Conservation (phyloP, 305 asterid species). For the Andrographis paniculata region DNA sequence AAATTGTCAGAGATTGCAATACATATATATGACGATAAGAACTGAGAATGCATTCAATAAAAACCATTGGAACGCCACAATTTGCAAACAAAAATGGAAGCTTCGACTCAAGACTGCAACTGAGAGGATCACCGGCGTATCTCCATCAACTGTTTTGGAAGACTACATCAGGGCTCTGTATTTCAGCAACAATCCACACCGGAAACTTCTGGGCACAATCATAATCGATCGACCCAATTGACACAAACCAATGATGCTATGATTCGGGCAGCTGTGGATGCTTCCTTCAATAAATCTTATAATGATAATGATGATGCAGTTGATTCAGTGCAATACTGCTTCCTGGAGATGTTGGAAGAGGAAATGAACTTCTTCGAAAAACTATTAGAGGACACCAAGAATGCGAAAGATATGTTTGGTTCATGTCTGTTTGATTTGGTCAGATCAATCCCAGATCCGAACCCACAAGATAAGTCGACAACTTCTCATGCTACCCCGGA, state of each 20-base stretch:
- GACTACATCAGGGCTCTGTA: not conserved
- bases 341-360: not conserved
- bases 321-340: not conserved
- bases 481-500: too few relatives aligned
- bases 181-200: not conserved
- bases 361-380: not conserved
- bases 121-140: too few relatives aligned
- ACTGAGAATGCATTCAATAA: conserved; percentile 86
- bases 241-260: not conserved
- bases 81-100: conserved; percentile 59
- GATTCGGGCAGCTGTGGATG: not conserved
- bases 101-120: too few relatives aligned
- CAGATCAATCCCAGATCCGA: too few relatives aligned
- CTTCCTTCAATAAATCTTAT: not conserved
- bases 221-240: not conserved
- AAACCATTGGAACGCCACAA: conserved; percentile 93
- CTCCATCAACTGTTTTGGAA: not conserved
- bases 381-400: not conserved
- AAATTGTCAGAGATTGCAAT: conserved; percentile 95
- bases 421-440: too few relatives aligned
- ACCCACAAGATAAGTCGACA: too few relatives aligned
- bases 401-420: too few relatives aligned
- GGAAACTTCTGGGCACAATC: too few relatives aligned
- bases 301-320: not conserved
- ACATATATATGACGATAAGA: conserved; percentile 63